Evolutionary conservation across 768 basidiomycete species (phyloP), one percentile per base, ranked within the genome.

Genomic region (Phylloporus sp.): DNA sequence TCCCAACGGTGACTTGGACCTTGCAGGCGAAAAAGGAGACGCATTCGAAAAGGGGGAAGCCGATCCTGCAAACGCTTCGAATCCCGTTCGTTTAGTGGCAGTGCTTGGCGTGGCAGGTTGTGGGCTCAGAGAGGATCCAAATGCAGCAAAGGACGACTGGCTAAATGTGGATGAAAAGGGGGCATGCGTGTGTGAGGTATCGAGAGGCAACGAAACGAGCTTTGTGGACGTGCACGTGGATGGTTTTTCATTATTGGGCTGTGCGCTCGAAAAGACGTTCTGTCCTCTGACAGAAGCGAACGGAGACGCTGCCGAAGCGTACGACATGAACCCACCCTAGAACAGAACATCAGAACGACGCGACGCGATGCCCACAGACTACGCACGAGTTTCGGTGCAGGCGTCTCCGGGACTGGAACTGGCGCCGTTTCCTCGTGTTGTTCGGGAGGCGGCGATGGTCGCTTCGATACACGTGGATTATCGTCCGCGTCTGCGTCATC

Each of bases 271-370:
- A 44, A 78, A 74, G 22, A 75, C 53, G 58, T 77, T 85, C 49
- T 82, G 77, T 38, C 85, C 87, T 55, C 82, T 86, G 58, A 86
- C 80, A 38, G 77, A 66, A 13, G 84, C 80, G 57, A 90, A 90
- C 5, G 87, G 86, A 3, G 87, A 89, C 45, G 71, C 75, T 10
- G 78, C 69, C 3, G 85, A 82, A 11, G 87, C 86, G 56, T 88
- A 90, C 3, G 86, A 83, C 77, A 83, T 81, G 64, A 90, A 90
- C 21, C 87, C 87, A 43, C 77, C 69, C 84, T 85, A 41, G 28
- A 36, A 42, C 37, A 33, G 18, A 8, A 53, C 40, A 40, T n/a
- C n/a, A n/a, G n/a, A n/a, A n/a, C 44, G 39, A 51, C 38, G 52
- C 44, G 48, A 47, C 34, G 24, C 34, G 29, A 48, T 32, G 44